Evolutionary conservation across 768 basidiomycete species (phyloP), one percentile per base, ranked within the genome.

Genomic region (Termitomyces sp.): DNA sequence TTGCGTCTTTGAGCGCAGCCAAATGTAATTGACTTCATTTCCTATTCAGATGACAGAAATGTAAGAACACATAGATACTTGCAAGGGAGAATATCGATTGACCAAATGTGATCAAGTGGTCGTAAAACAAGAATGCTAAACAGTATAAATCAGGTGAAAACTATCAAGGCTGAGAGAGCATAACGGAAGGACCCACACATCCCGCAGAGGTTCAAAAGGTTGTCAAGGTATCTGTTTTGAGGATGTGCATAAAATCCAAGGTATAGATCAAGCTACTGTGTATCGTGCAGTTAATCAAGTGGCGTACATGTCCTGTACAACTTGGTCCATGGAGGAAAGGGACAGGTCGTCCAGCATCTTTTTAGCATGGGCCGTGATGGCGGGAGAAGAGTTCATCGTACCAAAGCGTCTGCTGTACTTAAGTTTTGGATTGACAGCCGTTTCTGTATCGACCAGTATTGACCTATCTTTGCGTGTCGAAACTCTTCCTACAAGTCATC

Each of bases 21-120:
- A 83, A 5, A 83, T 61, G 44, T 72, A 70, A 15, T 67, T 60
- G 32, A 78, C 61, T 59, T 82, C 81, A 50, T 64, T 56, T 1
- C 64, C 74, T 75, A 41, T 10, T 10, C 46, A 33, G 12, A 43
- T 23, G 43, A 29, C 35, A 55, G 15, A 22, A 35, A 20, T 31
- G 31, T 36, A 25, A 43, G 11, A 45, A n/a, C 31, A 39, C 18
- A 12, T 31, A 20, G 31, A 35, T 23, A 33, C 15, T 12, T 22
- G 22, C 22, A 27, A 29, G 18, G 16, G 7, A 45, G 27, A 12
- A 15, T 7, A 38, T 64, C 55, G 59, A 38, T 64, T 56, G 59
- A 74, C 75, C 64, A 13, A 66, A 64, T 7, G 75, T 73, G 27
- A 76, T 58, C 12, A 69, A 31, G 53, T 77, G 72, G 56, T 76